phyloP scores from a whole-genome alignment of 306 rosid genomes.

The Cucumis sativus region Cucumber_9930_V3 NC_026657.2:3536501-3537000 shows the following conservation, averaged over 20 bases:
- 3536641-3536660: slow-evolving; percentile 53
- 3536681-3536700: slow-evolving; percentile 59
- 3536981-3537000: slow-evolving; percentile 47
- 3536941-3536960: slow-evolving; percentile 58
- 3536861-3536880: slow-evolving; percentile 57
- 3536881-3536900: slow-evolving; percentile 83
- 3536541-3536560: slow-evolving; percentile 39
- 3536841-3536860: slow-evolving; percentile 54
- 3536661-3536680: slow-evolving; percentile 60
- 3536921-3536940: slow-evolving; percentile 50
- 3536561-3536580: slow-evolving; percentile 47
- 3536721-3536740: slow-evolving; percentile 60
- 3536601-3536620: slow-evolving; percentile 38
- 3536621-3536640: slow-evolving; percentile 52
- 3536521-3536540: slow-evolving; percentile 54
- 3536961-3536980: slow-evolving; percentile 24
- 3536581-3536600: slow-evolving; percentile 56
- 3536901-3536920: slow-evolving; percentile 40
- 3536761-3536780: slow-evolving; percentile 48
- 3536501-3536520: slow-evolving; percentile 65
- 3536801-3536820: slow-evolving; percentile 58
- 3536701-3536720: slow-evolving; percentile 55
- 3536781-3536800: slow-evolving; percentile 43
- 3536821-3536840: slow-evolving; percentile 46
- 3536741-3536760: slow-evolving; percentile 59